phyloP scores from a whole-genome alignment of 495 filamentous ascomycete genomes.

The Neurospora sp. region DNA sequence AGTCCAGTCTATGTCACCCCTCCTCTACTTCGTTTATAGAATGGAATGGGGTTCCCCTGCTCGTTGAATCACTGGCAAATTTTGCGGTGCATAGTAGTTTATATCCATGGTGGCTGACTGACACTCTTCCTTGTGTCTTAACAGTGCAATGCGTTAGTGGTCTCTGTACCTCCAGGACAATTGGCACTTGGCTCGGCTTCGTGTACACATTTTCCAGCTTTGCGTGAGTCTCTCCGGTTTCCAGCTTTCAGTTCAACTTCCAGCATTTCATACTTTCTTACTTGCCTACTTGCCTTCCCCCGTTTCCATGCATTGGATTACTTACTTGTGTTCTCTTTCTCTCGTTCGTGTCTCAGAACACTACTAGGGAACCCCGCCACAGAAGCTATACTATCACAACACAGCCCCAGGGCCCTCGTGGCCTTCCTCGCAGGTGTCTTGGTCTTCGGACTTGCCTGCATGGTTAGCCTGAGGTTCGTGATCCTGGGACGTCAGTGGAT shows the following conservation, averaged over 20 bases:
- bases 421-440: slow-evolving; percentile 18
- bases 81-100: not conserved
- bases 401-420: slow-evolving; percentile 10
- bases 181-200: slow-evolving; percentile 19
- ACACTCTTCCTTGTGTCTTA: not conserved
- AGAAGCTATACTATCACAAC: slow-evolving; percentile 10
- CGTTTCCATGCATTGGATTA: too few species aligned
- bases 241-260: too few species aligned
- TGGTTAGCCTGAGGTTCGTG: not conserved
- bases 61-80: not conserved
- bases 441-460: slow-evolving; percentile 8
- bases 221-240: not conserved
- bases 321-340: too few species aligned
- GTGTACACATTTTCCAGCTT: slow-evolving; percentile 17
- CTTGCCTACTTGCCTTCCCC: too few species aligned
- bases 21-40: not conserved
- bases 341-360: not conserved
- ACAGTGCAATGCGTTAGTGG: slow-evolving; percentile 20
- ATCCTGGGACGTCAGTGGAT: not conserved
- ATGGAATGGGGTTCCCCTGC: not conserved
- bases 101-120: not conserved
- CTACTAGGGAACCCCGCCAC: slow-evolving; percentile 18
- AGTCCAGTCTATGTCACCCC: not conserved
- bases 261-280: too few species aligned
- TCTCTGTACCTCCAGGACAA: slow-evolving; percentile 11